A percentile compares a stretch with the other conserved stretches of the same genome.
These are phyloP conservation scores for Dipodascus geniculatus DNA, from an alignment of 805 yeast genomes.

Conservation along the genomic window DNA sequence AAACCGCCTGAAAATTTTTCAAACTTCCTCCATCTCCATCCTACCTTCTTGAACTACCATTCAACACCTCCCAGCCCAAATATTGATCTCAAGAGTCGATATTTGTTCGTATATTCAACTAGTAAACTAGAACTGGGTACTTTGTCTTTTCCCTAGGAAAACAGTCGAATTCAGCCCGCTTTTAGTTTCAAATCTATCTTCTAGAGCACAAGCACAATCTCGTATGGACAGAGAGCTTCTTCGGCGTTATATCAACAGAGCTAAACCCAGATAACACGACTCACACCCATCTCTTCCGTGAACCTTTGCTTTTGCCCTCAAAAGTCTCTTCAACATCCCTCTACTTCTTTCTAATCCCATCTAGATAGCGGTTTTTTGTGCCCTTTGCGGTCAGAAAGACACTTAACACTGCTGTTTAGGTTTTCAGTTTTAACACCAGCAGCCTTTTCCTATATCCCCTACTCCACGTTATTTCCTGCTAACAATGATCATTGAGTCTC, in stretches of 20 bases:
- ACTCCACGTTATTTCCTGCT: not conserved
- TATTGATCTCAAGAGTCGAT: too few relatives aligned
- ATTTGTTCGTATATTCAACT: too few relatives aligned
- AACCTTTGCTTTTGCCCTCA: not conserved
- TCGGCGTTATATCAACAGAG: slow-evolving; percentile 26
- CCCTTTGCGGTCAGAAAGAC: slow-evolving; percentile 2
- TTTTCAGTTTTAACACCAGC: not conserved
- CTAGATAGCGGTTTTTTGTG: slow-evolving; percentile 2
- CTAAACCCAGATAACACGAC: slow-evolving; percentile 25
- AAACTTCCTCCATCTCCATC: not conserved
- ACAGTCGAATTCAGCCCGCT: not conserved
- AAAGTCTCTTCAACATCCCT: not conserved
- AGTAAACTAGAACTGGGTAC: not conserved
- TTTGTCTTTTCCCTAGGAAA: not conserved
- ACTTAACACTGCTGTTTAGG: slow-evolving; percentile 1
- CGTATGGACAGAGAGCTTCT: slow-evolving; percentile 28
- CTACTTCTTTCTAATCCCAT: not conserved
- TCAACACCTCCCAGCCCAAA: too few relatives aligned
- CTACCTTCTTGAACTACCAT: too few relatives aligned
- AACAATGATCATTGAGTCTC: slow-evolving; percentile 1
- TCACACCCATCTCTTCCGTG: slow-evolving; percentile 11
- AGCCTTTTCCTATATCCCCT: not conserved
- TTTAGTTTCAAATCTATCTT: not conserved
- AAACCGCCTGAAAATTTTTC: not conserved
- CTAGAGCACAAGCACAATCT: not conserved